phyloP scores from a whole-genome alignment of 2,329 filamentous ascomycete genomes.

The Cercospora citrullina region DNA sequence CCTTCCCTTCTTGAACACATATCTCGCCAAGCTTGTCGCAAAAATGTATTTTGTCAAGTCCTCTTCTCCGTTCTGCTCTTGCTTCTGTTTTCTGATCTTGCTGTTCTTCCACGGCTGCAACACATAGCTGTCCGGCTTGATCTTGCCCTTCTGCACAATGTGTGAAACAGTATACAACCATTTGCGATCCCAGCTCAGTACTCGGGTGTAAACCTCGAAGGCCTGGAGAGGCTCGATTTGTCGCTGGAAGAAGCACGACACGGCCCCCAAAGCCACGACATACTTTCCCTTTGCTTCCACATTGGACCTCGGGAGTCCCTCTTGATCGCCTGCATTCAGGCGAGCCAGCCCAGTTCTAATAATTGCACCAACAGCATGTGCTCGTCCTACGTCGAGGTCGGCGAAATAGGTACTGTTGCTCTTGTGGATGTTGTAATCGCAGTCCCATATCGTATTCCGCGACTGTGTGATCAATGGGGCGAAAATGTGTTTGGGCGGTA shows the following conservation, averaged over 20 bases:
- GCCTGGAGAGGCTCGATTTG: slow-evolving; percentile 49
- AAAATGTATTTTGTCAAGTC: slow-evolving; percentile 48
- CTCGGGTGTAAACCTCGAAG: slow-evolving; percentile 51
- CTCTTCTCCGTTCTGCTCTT: slow-evolving; percentile 38
- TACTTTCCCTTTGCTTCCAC: slow-evolving; percentile 35
- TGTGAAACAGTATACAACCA: slow-evolving; percentile 54
- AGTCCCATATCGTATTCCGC: slow-evolving; percentile 70
- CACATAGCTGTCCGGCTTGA: slow-evolving; percentile 44
- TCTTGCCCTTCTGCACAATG: slow-evolving; percentile 48
- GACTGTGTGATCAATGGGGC: slow-evolving; percentile 67
- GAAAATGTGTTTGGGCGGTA: slow-evolving; percentile 65
- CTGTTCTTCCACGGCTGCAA: slow-evolving; percentile 49
- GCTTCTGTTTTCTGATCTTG: slow-evolving; percentile 27
- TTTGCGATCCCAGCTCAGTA: slow-evolving; percentile 53
- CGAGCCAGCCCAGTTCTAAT: slow-evolving; percentile 48
- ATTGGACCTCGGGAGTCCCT: slow-evolving; percentile 36
- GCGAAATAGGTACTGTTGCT: slow-evolving; percentile 83
- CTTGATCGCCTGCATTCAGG: slow-evolving; percentile 39
- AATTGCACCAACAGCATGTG: slow-evolving; percentile 68
- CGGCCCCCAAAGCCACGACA: slow-evolving; percentile 49
- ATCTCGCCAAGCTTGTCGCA: slow-evolving; percentile 52
- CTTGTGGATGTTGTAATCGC: slow-evolving; percentile 84
- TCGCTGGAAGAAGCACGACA: slow-evolving; percentile 50
- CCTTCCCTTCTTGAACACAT: slow-evolving; percentile 57
- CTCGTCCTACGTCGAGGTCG: slow-evolving; percentile 80